Evolutionary conservation across 2,329 filamentous ascomycete genomes (phyloP), one percentile per base, ranked within the genome.

Genomic region (Elsinoe arachidis): DNA sequence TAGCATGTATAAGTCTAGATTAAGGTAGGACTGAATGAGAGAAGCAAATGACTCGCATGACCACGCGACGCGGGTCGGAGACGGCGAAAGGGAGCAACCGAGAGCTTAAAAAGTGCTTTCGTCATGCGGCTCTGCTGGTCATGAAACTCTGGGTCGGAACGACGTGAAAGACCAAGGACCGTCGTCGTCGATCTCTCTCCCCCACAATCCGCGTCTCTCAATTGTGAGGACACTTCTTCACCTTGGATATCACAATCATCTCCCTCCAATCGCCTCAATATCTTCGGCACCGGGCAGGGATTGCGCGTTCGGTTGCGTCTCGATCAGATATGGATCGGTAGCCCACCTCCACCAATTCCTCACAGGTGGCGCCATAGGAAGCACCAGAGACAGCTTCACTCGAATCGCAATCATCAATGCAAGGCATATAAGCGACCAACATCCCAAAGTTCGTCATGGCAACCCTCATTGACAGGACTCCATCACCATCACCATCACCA

Each of bases 401-500:
- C 26, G 41, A 23, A 10, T 39, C 7, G 26, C 26, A 30, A 30
- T 30, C 26, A 30, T 9, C 26, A 2, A 30, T 30, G 26, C 26
- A 30, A 30, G 26, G 26, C 26, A 30, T 30, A 30, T 30, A 30
- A 7, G 9, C 26, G 7, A 30, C 7, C 26, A 30, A 2, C 7
- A 30, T 30, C 26, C 26, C 26, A 7, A 30, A 30, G 26, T 30
- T 30, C 9, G 26, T 30, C 26, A 34, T 46, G 34, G 47, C 49
- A 12, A 33, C 15, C 10, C 9, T 33, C 9, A 33, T 37, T 9
- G 19, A 38, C 34, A 47, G 55, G n/a, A 56, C 59, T 21, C 43
- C 56, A n/a, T 58, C 60, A 21, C 44, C 56, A n/a, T 58, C 60
- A 21, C 44, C 61, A 38, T 64, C 63, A 33, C 64, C 65, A 38